These are phyloP conservation scores for Xylaria sp. DNA, from an alignment of 495 filamentous ascomycete species.

Conservation along the genomic window DNA sequence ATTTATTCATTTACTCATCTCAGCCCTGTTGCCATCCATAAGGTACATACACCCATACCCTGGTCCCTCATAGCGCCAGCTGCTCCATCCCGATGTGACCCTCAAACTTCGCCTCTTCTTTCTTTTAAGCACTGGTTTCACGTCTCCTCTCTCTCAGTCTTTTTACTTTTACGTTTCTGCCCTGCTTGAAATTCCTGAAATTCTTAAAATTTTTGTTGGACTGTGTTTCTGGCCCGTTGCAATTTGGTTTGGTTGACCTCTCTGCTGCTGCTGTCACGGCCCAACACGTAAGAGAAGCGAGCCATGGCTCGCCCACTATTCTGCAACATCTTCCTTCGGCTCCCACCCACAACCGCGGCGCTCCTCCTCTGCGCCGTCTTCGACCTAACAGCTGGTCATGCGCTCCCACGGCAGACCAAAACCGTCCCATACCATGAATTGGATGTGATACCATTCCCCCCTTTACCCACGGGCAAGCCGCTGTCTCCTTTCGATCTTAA, in stretches of 20 bases:
- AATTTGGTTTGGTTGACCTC: not conserved
- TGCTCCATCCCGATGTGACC: conserved; percentile 32
- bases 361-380: conserved; percentile 49
- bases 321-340: conserved; percentile 46
- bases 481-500: conserved; percentile 43
- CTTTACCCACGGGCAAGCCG: conserved; percentile 48
- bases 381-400: conserved; percentile 43
- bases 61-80: conserved; percentile 13
- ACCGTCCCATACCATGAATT: conserved; percentile 48
- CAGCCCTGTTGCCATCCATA: conserved; percentile 15
- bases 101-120: conserved; percentile 31
- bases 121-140: conserved; percentile 32
- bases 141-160: conserved; percentile 23
- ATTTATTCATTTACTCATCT: conserved; percentile 7
- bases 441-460: conserved; percentile 53
- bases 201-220: too few relatives aligned
- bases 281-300: conserved; percentile 24
- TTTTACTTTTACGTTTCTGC: not conserved
- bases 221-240: not conserved
- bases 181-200: conserved; percentile 1
- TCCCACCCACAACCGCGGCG: conserved; percentile 50
- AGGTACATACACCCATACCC: too few relatives aligned
- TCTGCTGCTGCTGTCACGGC: not conserved
- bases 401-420: conserved; percentile 46
- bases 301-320: conserved; percentile 39